Evolutionary conservation across 1,284 basidiomycete genomes (phyloP).

Genomic region (Laetiporus sulphureus): DNA sequence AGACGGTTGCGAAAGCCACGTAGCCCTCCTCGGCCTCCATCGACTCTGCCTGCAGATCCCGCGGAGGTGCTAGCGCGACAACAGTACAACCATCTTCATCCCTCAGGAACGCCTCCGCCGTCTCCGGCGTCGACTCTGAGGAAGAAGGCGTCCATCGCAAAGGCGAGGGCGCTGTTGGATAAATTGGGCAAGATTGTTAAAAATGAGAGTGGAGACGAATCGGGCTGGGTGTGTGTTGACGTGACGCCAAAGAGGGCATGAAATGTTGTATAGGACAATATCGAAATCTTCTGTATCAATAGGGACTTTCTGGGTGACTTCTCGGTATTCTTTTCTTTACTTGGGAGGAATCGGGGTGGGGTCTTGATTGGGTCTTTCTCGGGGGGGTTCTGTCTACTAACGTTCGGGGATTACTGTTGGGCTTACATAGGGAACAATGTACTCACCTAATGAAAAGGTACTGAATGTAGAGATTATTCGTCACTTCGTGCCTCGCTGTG

Average conservation of each 20-base stretch:
- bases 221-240: conserved; percentile 37
- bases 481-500: too few species aligned
- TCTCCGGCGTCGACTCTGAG: conserved; percentile 6
- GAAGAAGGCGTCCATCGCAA: conserved; percentile 10
- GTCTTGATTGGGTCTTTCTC: too few species aligned
- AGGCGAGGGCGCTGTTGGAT: conserved; percentile 22
- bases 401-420: too few species aligned
- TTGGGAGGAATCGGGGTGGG: too few species aligned
- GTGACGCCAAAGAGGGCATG: conserved; percentile 32
- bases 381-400: too few species aligned
- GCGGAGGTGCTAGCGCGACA: conserved; percentile 24
- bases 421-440: too few species aligned
- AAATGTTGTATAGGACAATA: conserved; percentile 13
- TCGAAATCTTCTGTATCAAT: too few species aligned
- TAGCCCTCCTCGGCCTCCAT: conserved; percentile 8
- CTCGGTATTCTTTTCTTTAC: too few species aligned
- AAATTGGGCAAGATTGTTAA: conserved; percentile 20
- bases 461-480: too few species aligned
- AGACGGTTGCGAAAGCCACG: conserved; percentile 20
- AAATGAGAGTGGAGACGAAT: conserved; percentile 19
- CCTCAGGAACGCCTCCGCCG: conserved; percentile 8
- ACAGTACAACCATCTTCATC: conserved; percentile 24
- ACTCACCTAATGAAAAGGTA: too few species aligned
- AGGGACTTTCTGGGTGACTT: too few species aligned
- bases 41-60: conserved; percentile 20